Base-by-base conservation (phyloP, 768 basidiomycete species). In the Solioccasus polychromus region DNA sequence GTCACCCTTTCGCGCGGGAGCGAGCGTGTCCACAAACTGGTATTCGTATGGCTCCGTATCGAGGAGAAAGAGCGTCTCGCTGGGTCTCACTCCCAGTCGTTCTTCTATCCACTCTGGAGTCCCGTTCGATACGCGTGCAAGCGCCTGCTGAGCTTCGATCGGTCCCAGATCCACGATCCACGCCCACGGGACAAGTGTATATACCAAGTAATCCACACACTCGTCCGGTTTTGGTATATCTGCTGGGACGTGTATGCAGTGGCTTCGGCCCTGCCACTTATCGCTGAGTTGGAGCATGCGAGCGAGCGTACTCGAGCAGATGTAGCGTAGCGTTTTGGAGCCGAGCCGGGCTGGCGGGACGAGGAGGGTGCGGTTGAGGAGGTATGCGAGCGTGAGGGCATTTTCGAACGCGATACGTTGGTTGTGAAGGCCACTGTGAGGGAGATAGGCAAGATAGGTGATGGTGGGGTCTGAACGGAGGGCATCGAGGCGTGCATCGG, bases 401-500 rank as follows among this genome's bases (percentile, higher is more conserved):
- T 92, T 92, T 67, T 92, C 87, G 49, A 92, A 76, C 15, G 87
- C 83, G 52, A 92, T 89, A 26, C 88, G 82, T 67, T 92, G 88
- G 63, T 89, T 92, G 65, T 92, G 87, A 53, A 88, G 85, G 3
- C 88, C 86, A 51, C 85, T 88, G 61, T 92, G 88, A 11, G 89
- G 88, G 17, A 92, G 71, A 62, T 88, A 92, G 17, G 86, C 73
- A 17, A 92, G 64, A 62, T 76, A 92, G 42, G 61, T 69, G 49
- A 72, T 71, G 11, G 62, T 45, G 2, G 53, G 51, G 44, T 67
- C 61, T 2, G 37, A 39, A 18, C 44, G 49, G 35, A 54, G 45
- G 1, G 28, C 11, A 8, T 26, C 3, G 15, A 57, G 52, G 9
- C 50, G 50, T 5, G 42, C 17, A n/a, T 44, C 36, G 23, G 36